Evolutionary conservation across 345 rosid genomes (phyloP).

Genomic region (Syzygium grande): DNA sequence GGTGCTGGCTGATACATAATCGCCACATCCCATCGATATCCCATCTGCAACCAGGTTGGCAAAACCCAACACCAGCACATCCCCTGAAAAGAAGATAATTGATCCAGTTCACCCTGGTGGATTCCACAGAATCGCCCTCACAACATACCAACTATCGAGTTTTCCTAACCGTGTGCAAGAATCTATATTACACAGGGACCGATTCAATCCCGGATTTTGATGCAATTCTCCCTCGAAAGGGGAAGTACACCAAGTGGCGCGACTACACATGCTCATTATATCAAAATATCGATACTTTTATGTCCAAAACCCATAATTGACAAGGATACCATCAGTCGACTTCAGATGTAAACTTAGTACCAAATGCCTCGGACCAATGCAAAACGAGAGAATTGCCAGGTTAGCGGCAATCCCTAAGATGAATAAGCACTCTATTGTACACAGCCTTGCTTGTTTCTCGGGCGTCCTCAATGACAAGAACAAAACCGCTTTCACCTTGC

Average conservation of each 20-base stretch:
- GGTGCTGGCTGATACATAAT: conserved; percentile 20
- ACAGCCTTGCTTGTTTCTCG: background rate
- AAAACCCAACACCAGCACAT: conserved; percentile 22
- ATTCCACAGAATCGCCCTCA: background rate
- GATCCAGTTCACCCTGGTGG: background rate
- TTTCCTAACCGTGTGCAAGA: background rate
- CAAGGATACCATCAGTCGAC: background rate
- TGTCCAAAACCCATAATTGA: background rate
- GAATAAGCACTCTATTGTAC: background rate
- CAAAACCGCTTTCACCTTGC: background rate
- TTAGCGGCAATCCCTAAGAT: background rate
- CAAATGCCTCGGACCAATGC: background rate
- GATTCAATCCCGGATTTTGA: background rate
- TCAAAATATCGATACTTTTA: background rate
- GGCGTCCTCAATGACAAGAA: background rate
- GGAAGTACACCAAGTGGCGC: background rate
- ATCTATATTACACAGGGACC: background rate
- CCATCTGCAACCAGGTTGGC: conserved; percentile 36
- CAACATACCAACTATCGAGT: background rate
- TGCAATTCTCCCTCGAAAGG: background rate
- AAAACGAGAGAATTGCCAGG: background rate
- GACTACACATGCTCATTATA: background rate
- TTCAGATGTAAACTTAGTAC: background rate
- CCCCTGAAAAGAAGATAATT: conserved; percentile 3
- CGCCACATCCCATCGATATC: conserved; percentile 32